Evolutionary conservation across 495 filamentous ascomycete species (phyloP).

Genomic region (Letharia lupina): DNA sequence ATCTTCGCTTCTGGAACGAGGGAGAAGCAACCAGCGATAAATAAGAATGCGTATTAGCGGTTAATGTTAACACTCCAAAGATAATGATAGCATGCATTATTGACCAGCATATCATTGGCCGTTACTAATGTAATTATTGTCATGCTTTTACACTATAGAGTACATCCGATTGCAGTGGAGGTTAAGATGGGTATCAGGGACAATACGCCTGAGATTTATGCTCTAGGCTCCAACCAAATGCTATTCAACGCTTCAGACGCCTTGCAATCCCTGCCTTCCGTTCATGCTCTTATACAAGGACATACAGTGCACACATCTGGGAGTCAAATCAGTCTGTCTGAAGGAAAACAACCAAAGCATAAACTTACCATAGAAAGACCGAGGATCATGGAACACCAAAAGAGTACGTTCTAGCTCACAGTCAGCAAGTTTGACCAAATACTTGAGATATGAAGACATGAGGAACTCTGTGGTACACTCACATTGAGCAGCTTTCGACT

Average conservation of each 20-base stretch:
- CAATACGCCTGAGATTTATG: constrained; percentile 11
- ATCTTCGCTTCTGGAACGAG: not conserved
- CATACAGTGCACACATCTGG: constrained; percentile 52
- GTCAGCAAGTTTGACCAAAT: constrained; percentile 5
- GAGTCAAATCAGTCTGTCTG: constrained; percentile 14
- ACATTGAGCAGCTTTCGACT: constrained; percentile 69
- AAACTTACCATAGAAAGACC: constrained; percentile 72
- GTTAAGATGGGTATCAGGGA: not conserved
- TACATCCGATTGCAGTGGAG: not conserved
- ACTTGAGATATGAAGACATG: constrained; percentile 15
- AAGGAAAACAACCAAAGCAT: not conserved
- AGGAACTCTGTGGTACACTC: constrained; percentile 23
- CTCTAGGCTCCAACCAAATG: not conserved
- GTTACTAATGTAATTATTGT: not conserved
- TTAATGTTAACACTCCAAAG: not conserved
- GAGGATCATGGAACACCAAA: constrained; percentile 93
- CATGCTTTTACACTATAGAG: not conserved
- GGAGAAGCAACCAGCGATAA: not conserved
- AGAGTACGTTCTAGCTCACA: constrained; percentile 60
- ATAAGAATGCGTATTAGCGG: not conserved
- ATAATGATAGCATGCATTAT: not conserved
- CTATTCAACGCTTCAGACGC: not conserved
- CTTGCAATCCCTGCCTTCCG: not conserved
- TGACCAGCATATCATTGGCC: not conserved
- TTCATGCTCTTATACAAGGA: constrained; percentile 36